Percentiles rank a stretch among this genome's conserved stretches.
These are phyloP conservation scores for Ogataea minuta DNA, from an alignment of 805 yeast genomes.

Conservation along the genomic window DNA sequence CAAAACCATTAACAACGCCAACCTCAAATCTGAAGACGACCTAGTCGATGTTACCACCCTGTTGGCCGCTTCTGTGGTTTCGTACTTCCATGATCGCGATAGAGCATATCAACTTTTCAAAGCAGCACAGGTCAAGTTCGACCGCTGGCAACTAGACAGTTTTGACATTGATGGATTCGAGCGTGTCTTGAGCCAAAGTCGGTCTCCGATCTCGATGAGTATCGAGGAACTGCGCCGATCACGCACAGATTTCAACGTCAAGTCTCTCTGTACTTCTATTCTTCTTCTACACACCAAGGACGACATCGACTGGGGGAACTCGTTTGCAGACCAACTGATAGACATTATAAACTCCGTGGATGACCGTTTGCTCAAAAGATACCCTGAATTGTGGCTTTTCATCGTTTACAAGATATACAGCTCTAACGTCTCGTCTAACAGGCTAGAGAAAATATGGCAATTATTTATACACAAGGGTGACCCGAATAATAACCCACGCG, in stretches of 20 bases:
- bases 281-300: slow-evolving; percentile 22
- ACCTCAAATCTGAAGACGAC: slow-evolving; percentile 13
- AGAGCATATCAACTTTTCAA: slow-evolving; percentile 27
- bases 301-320: slow-evolving; percentile 8
- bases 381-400: slow-evolving; percentile 34
- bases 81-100: slow-evolving; percentile 23
- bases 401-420: slow-evolving; percentile 27
- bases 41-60: slow-evolving; percentile 28
- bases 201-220: slow-evolving; percentile 5
- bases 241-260: slow-evolving; percentile 29
- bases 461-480: slow-evolving; percentile 17
- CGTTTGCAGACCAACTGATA: slow-evolving; percentile 19
- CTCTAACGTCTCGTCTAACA: slow-evolving; percentile 14
- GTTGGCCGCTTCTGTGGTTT: slow-evolving; percentile 30
- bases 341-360: slow-evolving; percentile 22
- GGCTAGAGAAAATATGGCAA: slow-evolving; percentile 18
- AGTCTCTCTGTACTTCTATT: slow-evolving; percentile 30
- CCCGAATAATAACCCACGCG: slow-evolving; percentile 15
- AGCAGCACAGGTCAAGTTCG: slow-evolving; percentile 31
- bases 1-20: slow-evolving; percentile 21
- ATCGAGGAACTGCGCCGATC: slow-evolving; percentile 20
- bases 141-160: slow-evolving; percentile 33
- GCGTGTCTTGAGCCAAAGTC: slow-evolving; percentile 14
- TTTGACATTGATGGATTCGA: slow-evolving; percentile 34
- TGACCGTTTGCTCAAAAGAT: slow-evolving; percentile 16